Evolutionary conservation across 495 filamentous ascomycete genomes (phyloP).

Genomic region (Annulohypoxylon bovei): DNA sequence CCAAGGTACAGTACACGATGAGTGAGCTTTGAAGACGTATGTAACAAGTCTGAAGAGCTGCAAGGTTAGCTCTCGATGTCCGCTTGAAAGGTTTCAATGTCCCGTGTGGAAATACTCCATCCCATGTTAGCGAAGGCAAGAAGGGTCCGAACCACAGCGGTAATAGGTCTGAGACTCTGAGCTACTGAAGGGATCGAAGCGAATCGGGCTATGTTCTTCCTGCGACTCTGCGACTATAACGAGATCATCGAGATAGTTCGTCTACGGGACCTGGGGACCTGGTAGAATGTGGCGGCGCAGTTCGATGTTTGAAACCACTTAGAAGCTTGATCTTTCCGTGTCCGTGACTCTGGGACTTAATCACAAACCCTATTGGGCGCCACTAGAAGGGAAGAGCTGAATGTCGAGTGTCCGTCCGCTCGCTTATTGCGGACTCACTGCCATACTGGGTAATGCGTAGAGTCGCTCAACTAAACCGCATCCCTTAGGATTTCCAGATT

Average conservation of each 20-base stretch:
- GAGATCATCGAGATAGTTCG: background rate
- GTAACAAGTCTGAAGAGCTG: background rate
- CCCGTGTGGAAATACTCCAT: background rate
- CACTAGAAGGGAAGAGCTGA: conserved; percentile 22
- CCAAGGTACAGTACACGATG: no score
- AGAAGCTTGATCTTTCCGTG: conserved; percentile 37
- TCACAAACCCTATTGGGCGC: conserved; percentile 31
- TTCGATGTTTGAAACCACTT: conserved; percentile 8
- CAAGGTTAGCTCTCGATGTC: conserved; percentile 1
- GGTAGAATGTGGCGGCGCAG: background rate
- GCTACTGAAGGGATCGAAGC: background rate
- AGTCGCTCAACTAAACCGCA: background rate
- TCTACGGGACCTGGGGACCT: background rate
- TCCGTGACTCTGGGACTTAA: conserved; percentile 38
- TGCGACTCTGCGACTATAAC: background rate
- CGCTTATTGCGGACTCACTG: conserved; percentile 25
- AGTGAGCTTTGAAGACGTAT: no score
- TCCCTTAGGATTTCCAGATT: conserved; percentile 6
- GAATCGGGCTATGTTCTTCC: background rate
- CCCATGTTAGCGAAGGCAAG: background rate
- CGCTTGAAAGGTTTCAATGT: conserved; percentile 9
- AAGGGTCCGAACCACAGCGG: background rate
- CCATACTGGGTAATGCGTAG: conserved; percentile 22
- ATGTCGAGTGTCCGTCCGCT: conserved; percentile 15
- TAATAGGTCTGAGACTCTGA: background rate